These are phyloP conservation scores for Cystofilobasidium macerans DNA, from an alignment of 768 basidiomycete genomes.

Conservation along the genomic window DNA sequence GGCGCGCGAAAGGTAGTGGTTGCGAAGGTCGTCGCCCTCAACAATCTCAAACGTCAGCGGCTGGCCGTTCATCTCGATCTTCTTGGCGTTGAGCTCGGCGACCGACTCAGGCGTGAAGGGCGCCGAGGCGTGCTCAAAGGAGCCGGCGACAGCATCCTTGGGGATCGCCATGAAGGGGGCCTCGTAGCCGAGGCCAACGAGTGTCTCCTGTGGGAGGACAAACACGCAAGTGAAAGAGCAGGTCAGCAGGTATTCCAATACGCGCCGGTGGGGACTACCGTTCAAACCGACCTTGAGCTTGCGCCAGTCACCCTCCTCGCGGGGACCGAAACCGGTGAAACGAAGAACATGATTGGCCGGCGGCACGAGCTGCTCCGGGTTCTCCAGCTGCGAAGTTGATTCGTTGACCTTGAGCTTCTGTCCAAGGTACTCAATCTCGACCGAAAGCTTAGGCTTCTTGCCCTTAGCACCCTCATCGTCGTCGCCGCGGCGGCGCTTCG, in stretches of 20 bases:
- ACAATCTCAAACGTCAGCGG: slow-evolving; percentile 30
- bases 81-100: slow-evolving; percentile 32
- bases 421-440: slow-evolving; percentile 36
- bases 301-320: slow-evolving; percentile 37
- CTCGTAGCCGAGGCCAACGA: slow-evolving; percentile 31
- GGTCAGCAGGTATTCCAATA: not conserved
- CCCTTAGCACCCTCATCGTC: slow-evolving; percentile 31
- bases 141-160: slow-evolving; percentile 33
- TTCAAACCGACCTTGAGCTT: slow-evolving; percentile 34
- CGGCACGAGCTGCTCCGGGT: slow-evolving; percentile 32
- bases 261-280: not conserved
- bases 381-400: slow-evolving; percentile 31
- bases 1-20: slow-evolving; percentile 37
- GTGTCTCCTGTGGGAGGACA: slow-evolving; percentile 28
- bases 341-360: slow-evolving; percentile 33
- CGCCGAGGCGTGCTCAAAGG: slow-evolving; percentile 31
- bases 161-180: slow-evolving; percentile 38
- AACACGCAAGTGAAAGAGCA: not conserved
- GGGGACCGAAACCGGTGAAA: slow-evolving; percentile 34
- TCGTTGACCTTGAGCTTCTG: slow-evolving; percentile 32
- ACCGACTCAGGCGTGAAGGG: slow-evolving; percentile 34
- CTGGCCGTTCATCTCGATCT: slow-evolving; percentile 31
- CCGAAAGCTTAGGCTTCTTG: slow-evolving; percentile 27
- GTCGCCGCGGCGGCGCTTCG: slow-evolving; percentile 27
- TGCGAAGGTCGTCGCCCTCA: slow-evolving; percentile 34